phyloP scores from a whole-genome alignment of 345 rosid genomes.

The Populus deltoides region DNA sequence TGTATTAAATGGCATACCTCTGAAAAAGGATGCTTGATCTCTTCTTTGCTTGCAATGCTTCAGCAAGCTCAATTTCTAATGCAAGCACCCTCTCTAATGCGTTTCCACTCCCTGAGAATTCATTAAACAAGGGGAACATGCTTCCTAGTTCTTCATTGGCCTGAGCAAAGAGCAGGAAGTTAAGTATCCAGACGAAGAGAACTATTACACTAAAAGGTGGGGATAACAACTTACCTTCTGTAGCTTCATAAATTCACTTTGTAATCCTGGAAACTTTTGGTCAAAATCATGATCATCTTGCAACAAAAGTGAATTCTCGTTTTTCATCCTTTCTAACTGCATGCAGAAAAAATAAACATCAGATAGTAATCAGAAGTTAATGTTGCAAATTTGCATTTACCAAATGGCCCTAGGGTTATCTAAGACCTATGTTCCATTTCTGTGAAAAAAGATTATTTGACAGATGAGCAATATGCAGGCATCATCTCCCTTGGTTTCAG shows the following conservation, averaged over 20 bases:
- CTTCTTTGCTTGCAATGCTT: conserved; percentile 72
- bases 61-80: conserved; percentile 87
- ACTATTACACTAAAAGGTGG: conserved; percentile 7
- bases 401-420: not conserved
- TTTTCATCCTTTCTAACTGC: conserved; percentile 95
- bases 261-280: conserved; percentile 60
- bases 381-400: not conserved
- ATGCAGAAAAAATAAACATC: conserved; percentile 6
- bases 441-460: conserved; percentile 6
- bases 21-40: conserved; percentile 66
- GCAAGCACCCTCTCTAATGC: conserved; percentile 91
- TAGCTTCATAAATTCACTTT: conserved; percentile 59
- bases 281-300: conserved; percentile 45
- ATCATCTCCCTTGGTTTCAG: conserved; percentile 8
- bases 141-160: conserved; percentile 81
- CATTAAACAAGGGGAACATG: conserved; percentile 61
- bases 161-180: conserved; percentile 38
- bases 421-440: not conserved
- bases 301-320: conserved; percentile 65
- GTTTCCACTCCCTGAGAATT: conserved; percentile 53
- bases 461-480: not conserved
- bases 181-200: conserved; percentile 5
- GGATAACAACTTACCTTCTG: conserved; percentile 50
- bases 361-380: conserved; percentile 10
- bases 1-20: conserved; percentile 42